These are phyloP conservation scores for Xylariaceae sp. DNA, from an alignment of 2,329 filamentous ascomycete genomes.

Conservation along the genomic window DNA sequence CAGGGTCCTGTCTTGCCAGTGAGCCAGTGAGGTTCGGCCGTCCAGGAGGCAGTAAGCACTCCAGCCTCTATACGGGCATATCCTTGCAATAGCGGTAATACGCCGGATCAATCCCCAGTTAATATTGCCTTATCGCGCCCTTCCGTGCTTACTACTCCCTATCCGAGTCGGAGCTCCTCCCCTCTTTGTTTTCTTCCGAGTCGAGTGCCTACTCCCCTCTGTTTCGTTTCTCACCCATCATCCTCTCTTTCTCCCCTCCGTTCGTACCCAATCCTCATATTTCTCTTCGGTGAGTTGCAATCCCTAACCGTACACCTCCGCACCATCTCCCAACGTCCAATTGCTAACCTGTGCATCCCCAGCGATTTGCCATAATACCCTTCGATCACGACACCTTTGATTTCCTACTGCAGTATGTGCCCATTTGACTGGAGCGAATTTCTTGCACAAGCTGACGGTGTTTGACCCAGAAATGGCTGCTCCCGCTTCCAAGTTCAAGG, in stretches of 20 bases:
- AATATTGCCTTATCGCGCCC: conserved; percentile 16
- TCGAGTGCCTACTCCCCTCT: conserved; percentile 17
- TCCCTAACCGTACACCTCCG: neutral
- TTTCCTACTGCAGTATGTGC: conserved; percentile 9
- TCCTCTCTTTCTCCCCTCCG: conserved; percentile 5
- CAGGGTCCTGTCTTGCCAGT: no score
- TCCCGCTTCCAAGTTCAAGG: conserved; percentile 93
- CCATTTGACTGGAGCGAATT: neutral
- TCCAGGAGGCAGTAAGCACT: neutral
- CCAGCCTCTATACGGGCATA: neutral
- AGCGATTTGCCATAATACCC: conserved; percentile 5
- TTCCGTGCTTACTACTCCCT: conserved; percentile 22
- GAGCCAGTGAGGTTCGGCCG: neutral
- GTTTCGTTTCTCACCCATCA: conserved; percentile 25
- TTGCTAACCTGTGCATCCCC: conserved; percentile 15
- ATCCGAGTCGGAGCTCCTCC: conserved; percentile 10
- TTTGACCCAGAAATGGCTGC: conserved; percentile 54
- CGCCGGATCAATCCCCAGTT: neutral
- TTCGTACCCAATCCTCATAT: neutral
- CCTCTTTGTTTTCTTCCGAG: conserved; percentile 24
- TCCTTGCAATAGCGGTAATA: no score
- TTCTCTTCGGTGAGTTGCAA: conserved; percentile 10
- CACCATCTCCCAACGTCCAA: conserved; percentile 2
- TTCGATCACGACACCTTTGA: conserved; percentile 8
- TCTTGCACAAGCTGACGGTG: conserved; percentile 2